phyloP scores from a whole-genome alignment of 306 rosid genomes.

The Glycine tomentella region DNA sequence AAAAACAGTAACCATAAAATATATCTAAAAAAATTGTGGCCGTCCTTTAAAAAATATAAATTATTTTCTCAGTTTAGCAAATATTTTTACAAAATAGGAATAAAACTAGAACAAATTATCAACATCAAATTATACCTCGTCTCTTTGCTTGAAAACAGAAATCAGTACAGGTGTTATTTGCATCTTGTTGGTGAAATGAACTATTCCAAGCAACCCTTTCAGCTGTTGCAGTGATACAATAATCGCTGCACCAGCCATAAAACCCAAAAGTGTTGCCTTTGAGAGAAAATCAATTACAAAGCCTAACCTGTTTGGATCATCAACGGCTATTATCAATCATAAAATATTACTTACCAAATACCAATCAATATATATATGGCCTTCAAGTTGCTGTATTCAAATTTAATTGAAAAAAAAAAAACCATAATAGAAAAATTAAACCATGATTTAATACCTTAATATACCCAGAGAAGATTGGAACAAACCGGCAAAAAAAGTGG shows the following conservation, averaged over 20 bases:
- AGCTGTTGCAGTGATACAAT: constrained; percentile 92
- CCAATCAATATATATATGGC: neutral
- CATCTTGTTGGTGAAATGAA: constrained; percentile 86
- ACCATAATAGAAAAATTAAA: neutral
- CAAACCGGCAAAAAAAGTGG: constrained; percentile 90
- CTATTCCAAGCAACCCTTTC: constrained; percentile 90
- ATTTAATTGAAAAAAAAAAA: neutral
- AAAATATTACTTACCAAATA: neutral
- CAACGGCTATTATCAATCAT: constrained; percentile 38
- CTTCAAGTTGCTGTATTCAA: neutral
- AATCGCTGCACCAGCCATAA: constrained; percentile 98
- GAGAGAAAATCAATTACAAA: constrained; percentile 95
- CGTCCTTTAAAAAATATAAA: neutral
- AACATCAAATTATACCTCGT: constrained; percentile 63
- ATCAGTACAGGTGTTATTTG: constrained; percentile 76
- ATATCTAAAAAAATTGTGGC: neutral
- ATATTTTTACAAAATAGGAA: neutral
- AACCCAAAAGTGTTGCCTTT: constrained; percentile 91
- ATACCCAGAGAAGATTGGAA: constrained; percentile 91
- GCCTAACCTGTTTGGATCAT: constrained; percentile 68
- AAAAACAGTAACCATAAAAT: neutral
- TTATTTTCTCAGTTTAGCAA: neutral
- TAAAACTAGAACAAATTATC: neutral
- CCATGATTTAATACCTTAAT: constrained; percentile 64
- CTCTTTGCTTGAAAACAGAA: constrained; percentile 67